Evolutionary conservation across 345 rosid genomes (phyloP), one percentile per base, ranked within the genome.

Genomic region (Clarkia xantiana): DNA sequence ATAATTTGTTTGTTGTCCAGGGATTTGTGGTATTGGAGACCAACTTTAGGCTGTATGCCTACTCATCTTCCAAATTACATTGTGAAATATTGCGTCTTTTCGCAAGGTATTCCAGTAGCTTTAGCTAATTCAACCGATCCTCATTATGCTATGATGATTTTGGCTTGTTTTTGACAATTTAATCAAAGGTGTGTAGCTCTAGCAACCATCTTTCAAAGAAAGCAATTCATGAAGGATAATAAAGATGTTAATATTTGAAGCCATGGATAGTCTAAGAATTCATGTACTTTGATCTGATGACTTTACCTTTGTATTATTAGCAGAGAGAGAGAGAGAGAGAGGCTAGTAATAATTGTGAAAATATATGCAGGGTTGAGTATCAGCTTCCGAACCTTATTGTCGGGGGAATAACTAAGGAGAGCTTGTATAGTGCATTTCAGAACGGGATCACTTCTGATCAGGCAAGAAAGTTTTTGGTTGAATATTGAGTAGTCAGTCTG

Each of bases 371-470:
- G 82, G 64, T 90, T 56, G 94, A 90, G 52, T 90, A 86, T 72
- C 94, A 83, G 67, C 94, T 86, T 51, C 97, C 97, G 41, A 90
- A 90, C 66, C 97, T 90, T 45, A 77, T 86, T 42, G 96, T 88
- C 40, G 75, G 74, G 42, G 94, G 94, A 62, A 81, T 90, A 54
- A 82, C 97, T 51, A 86, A 83, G 68, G 96, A 90, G 63, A 86
- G 89, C 58, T 72, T 86, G 80, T 81, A 79, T 61, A 68, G 39
- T 62, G 98, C 96, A 52, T 91, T 83, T 68, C 89, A 83, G 56
- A 83, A 91, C 73, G 98, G 96, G 59, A 91, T 91, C 65, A 68
- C 86, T 6, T 67, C 81, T 39, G 98, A 86, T 9, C 98, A 91
- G 81, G 98, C 76, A 55, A 42, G 59, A 18, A 14, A n/a, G n/a